These are phyloP conservation scores for Diutina scorzettiae DNA, from an alignment of 1,139 yeast species.

Conservation along the genomic window DNA sequence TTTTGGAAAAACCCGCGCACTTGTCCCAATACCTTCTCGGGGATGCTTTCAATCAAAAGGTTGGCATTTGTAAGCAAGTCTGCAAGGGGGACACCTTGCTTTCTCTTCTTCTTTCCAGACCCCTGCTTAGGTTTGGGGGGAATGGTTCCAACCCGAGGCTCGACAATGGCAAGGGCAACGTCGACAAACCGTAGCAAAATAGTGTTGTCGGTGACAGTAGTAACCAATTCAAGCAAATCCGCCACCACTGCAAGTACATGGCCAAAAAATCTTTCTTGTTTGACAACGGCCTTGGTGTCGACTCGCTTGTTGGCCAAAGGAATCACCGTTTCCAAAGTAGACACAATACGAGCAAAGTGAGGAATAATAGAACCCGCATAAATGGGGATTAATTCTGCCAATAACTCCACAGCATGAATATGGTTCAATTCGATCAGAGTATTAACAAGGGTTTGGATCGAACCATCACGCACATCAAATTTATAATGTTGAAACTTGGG, in stretches of 20 bases:
- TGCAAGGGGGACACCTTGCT: neutral
- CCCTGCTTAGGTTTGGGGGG: neutral
- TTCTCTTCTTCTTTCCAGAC: neutral
- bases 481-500: neutral
- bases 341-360: neutral
- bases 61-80: neutral
- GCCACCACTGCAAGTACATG: neutral
- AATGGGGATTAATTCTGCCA: neutral
- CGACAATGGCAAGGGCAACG: neutral
- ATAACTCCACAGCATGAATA: neutral
- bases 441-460: neutral
- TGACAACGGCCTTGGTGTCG: neutral
- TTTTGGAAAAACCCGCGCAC: neutral
- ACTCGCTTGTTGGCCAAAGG: neutral
- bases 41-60: neutral
- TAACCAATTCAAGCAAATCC: neutral
- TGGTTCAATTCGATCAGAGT: neutral
- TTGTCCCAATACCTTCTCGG: neutral
- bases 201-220: neutral
- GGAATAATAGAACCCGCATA: neutral
- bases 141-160: neutral
- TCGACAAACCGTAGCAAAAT: neutral
- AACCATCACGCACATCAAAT: neutral
- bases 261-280: neutral
- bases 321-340: constrained; percentile 2